Evolutionary conservation across 345 rosid genomes (phyloP), one percentile per base, ranked within the genome.

Genomic region (Populus euphratica): DNA sequence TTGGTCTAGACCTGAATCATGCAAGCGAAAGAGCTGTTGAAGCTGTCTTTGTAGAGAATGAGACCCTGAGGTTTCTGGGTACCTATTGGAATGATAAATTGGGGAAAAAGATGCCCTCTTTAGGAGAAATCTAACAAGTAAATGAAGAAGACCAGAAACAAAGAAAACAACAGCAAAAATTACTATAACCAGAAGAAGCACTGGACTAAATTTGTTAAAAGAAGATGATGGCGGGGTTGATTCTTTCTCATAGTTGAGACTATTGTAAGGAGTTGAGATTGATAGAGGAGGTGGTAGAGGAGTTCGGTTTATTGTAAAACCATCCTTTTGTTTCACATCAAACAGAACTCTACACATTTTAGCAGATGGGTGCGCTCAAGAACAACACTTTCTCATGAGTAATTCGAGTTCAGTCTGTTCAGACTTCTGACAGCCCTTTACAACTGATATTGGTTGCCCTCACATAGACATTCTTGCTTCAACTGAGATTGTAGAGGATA

Each of bases 1-100:
- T 77, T 90, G 98, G 85, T 94, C 95, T 1, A 94, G 84, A 47
- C 97, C 98, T 0, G 89, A 90, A 74, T 94, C 87, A 61, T 92
- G 97, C 41, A 85, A 77, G 68, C 83, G 81, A 83, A 92, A 92
- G 18, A 92, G 92, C 70, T 89, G 89, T 35, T 92, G 94, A 49
- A 90, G 94, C 85, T 90, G 94, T 70, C 90, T 84, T 67, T 89
- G 92, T 41, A 89, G 83, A 63, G 86, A 77, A 16, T 80, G 86
- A 54, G 90, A 84, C 8, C 77, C 81, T 41, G 92, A 76, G 79
- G 74, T 77, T 71, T 87, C 87, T 68, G 78, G 81, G 84, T 59
- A 81, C 72, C 90, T 77, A 25, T 85, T 84, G 76, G 89, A 85
- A 39, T 82, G 87, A 69, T 70, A 86, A 71, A 86, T 68, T 61